phyloP scores from a whole-genome alignment of 352 stramenopile genomes.

The Globisporangium viniferum region DNA sequence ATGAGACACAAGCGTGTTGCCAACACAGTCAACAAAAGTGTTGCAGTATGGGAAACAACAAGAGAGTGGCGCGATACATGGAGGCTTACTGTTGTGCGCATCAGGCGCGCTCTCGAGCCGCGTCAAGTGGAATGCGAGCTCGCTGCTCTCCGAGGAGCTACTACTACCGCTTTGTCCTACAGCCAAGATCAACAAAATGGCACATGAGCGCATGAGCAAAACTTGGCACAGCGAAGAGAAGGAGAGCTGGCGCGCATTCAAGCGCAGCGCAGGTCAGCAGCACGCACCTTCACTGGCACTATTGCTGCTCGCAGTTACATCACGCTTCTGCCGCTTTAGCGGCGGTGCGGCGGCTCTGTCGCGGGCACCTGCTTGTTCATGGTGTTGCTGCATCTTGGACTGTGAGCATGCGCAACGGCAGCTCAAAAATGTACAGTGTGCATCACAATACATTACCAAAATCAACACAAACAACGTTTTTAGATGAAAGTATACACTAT shows the following conservation, averaged over 20 bases:
- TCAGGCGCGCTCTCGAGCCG: slow-evolving; percentile 28
- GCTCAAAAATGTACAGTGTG: not conserved
- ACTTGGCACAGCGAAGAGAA: not conserved
- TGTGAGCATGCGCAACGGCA: not conserved
- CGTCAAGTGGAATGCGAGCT: slow-evolving; percentile 36
- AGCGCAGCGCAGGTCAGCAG: not conserved
- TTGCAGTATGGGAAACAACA: not conserved
- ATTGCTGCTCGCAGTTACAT: not conserved
- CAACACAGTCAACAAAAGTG: not conserved
- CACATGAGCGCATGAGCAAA: not conserved
- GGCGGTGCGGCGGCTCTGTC: not conserved
- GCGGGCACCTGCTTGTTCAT: not conserved
- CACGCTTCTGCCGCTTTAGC: slow-evolving; percentile 6
- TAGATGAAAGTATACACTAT: too few relatives aligned
- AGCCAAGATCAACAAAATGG: not conserved
- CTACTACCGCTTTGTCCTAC: not conserved
- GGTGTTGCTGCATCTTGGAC: not conserved
- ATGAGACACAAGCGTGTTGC: not conserved
- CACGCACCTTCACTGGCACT: not conserved
- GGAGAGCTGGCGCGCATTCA: not conserved
- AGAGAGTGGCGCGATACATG: not conserved
- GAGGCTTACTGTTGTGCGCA: slow-evolving; percentile 40
- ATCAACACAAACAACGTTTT: too few relatives aligned
- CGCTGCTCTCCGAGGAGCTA: not conserved
- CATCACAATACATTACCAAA: not conserved